phyloP scores from a whole-genome alignment of 495 filamentous ascomycete genomes.

The Aspergillus saccharolyticus region DNA sequence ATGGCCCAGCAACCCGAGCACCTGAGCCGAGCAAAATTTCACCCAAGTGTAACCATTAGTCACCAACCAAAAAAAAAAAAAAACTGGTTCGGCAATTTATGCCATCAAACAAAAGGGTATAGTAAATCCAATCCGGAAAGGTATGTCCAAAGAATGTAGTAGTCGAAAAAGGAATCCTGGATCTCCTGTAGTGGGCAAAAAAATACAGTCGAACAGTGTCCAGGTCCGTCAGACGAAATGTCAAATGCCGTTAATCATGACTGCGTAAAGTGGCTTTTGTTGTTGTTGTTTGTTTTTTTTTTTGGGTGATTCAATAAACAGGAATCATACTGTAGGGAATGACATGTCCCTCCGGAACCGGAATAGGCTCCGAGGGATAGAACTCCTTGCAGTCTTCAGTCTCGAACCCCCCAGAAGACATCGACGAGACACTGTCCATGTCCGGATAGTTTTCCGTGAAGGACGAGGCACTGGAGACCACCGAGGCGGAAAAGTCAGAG shows the following conservation, averaged over 20 bases:
- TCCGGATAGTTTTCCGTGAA: constrained; percentile 42
- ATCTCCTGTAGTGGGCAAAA: neutral
- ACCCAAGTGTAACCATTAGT: constrained; percentile 9
- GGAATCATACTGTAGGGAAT: constrained; percentile 26
- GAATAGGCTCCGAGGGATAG: constrained; percentile 27
- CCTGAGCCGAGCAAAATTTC: constrained; percentile 3
- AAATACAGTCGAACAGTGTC: neutral
- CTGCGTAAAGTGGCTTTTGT: neutral
- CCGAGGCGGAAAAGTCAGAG: constrained; percentile 39
- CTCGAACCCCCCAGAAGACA: constrained; percentile 35
- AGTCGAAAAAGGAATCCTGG: neutral
- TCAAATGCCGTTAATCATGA: neutral
- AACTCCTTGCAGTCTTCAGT: constrained; percentile 34
- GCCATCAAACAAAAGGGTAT: neutral
- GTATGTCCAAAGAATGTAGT: neutral
- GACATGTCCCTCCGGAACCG: constrained; percentile 17
- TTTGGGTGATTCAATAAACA: constrained; percentile 20
- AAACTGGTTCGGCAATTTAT: neutral
- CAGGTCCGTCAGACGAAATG: neutral
- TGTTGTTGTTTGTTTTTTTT: constrained; percentile 2
- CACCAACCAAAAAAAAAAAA: neutral
- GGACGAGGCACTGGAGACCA: constrained; percentile 38
- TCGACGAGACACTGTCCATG: constrained; percentile 30
- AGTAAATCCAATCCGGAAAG: neutral
- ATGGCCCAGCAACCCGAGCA: constrained; percentile 5